Conservation (phyloP, 345 rosid species). For the Dimocarpus longan region DNA sequence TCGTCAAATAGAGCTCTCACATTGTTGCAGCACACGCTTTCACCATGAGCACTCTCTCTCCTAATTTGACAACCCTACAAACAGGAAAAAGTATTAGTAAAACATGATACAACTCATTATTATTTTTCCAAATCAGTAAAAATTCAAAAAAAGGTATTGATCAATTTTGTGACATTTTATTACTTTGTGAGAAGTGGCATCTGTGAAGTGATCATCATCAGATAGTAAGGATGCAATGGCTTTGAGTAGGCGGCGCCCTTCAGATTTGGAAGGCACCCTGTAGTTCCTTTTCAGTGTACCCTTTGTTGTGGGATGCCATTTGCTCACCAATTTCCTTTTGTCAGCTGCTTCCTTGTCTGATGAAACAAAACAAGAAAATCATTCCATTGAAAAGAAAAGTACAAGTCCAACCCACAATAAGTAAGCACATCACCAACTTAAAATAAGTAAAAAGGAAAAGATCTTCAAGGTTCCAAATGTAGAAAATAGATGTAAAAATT, state of each 20-base stretch:
- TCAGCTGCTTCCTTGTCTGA: conserved; percentile 74
- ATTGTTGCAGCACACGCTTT: conserved; percentile 95
- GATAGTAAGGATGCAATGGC: conserved; percentile 85
- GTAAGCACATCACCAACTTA: background rate
- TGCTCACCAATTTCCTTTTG: conserved; percentile 80
- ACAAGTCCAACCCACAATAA: background rate
- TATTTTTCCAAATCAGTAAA: background rate
- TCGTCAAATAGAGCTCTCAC: conserved; percentile 96
- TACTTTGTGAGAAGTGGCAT: conserved; percentile 95
- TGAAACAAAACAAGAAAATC: conserved; percentile 6
- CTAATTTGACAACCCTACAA: conserved; percentile 94
- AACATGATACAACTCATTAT: background rate
- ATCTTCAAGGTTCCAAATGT: background rate
- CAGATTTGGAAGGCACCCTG: conserved; percentile 82
- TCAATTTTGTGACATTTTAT: conserved; percentile 7
- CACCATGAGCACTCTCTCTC: conserved; percentile 93
- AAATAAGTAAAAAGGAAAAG: background rate
- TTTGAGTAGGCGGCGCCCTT: conserved; percentile 80
- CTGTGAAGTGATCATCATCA: conserved; percentile 85
- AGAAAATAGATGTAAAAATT: background rate
- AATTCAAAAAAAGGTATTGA: background rate
- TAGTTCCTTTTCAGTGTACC: conserved; percentile 89
- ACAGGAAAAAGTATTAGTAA: background rate
- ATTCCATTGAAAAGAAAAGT: background rate
- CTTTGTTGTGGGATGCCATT: conserved; percentile 95